Conservation (phyloP, 2,329 filamentous ascomycete genomes). For the Claviceps africana region DNA sequence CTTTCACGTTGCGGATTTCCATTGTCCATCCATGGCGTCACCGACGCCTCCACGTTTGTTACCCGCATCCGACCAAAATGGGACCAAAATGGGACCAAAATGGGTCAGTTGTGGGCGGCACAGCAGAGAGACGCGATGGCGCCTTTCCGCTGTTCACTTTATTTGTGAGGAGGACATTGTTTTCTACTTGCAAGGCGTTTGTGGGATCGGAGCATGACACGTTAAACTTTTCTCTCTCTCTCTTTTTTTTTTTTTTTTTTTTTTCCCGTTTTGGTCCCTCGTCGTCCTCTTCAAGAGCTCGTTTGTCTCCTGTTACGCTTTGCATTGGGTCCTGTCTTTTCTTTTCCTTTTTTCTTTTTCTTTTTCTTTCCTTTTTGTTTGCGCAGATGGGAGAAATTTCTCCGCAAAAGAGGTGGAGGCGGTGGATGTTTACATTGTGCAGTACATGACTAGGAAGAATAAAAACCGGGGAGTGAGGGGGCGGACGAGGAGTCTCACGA, state of each 20-base stretch:
- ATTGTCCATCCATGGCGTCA: no score
- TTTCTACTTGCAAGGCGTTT: conserved; percentile 22
- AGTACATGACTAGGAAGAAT: no score
- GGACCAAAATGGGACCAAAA: background rate
- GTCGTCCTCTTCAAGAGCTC: background rate
- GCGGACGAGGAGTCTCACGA: no score
- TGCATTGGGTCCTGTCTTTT: conserved; percentile 3
- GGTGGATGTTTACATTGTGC: no score
- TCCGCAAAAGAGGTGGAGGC: no score
- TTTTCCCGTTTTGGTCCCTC: conserved; percentile 4
- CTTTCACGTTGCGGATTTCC: no score
- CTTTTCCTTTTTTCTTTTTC: conserved; percentile 9
- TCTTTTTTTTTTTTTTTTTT: conserved; percentile 5
- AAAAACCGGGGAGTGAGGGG: no score
- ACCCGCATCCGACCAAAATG: background rate
- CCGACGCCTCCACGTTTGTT: no score
- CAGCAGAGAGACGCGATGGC: no score
- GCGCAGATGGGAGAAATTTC: no score
- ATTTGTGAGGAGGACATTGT: conserved; percentile 4
- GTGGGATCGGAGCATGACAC: conserved; percentile 11
- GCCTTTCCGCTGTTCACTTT: background rate
- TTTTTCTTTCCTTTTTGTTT: no score
- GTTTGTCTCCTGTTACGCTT: conserved; percentile 10
- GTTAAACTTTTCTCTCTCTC: conserved; percentile 11
- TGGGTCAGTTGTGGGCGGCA: no score